A percentile compares a stretch with the other conserved stretches of the same genome.
Evolutionary conservation across 306 rosid genomes (phyloP).

Genomic region (Castanospermum australe): DNA sequence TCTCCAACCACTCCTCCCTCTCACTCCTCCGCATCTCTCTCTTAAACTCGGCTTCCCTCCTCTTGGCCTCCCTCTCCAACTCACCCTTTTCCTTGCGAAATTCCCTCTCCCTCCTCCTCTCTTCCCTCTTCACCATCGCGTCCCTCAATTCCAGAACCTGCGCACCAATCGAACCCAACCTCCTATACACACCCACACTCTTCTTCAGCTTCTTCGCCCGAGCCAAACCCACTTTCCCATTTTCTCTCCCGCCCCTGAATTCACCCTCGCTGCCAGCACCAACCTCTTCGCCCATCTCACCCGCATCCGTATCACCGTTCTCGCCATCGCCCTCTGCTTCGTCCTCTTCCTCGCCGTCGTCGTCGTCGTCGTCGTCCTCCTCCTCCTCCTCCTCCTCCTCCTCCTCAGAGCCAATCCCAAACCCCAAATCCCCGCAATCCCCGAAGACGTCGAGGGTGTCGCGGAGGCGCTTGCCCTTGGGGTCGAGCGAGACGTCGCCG

Average conservation of each 20-base stretch:
- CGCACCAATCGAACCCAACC: conserved; percentile 42
- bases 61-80: conserved; percentile 44
- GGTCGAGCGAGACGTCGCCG: conserved; percentile 70
- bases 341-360: conserved; percentile 10
- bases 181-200: conserved; percentile 37
- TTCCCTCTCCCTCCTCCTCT: conserved; percentile 72
- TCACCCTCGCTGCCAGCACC: conserved; percentile 35
- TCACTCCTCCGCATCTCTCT: conserved; percentile 42
- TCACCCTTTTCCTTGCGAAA: conserved; percentile 53
- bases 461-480: conserved; percentile 39
- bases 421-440: conserved; percentile 60
- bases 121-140: conserved; percentile 69
- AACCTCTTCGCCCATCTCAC: conserved; percentile 26
- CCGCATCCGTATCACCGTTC: not conserved
- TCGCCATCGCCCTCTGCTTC: conserved; percentile 30
- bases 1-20: conserved; percentile 52
- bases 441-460: conserved; percentile 42
- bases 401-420: conserved; percentile 50
- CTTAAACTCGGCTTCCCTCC: conserved; percentile 50
- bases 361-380: conserved; percentile 20
- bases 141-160: conserved; percentile 63
- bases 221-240: conserved; percentile 20
- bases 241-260: conserved; percentile 21
- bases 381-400: conserved; percentile 39
- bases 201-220: conserved; percentile 37